Evolutionary conservation across 2,329 filamentous ascomycete genomes (phyloP).

Genomic region (Xylaria arbuscula): DNA sequence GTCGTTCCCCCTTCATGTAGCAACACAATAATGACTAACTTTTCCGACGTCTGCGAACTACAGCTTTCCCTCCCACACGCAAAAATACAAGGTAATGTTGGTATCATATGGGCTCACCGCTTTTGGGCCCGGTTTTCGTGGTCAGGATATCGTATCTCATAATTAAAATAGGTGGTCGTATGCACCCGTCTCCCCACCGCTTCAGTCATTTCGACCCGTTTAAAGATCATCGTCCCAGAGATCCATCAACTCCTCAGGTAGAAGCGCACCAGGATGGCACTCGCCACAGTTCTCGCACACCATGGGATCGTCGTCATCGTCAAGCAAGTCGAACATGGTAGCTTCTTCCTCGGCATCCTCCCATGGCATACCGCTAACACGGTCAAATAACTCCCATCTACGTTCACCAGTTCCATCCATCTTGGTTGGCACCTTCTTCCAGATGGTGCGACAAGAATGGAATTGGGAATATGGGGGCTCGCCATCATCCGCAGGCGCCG

Average conservation of each 20-base stretch:
- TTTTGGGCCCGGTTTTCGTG: conserved; percentile 18
- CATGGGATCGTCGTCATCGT: conserved; percentile 43
- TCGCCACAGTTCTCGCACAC: conserved; percentile 50
- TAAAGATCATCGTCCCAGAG: conserved; percentile 42
- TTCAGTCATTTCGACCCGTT: background rate
- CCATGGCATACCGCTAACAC: conserved; percentile 49
- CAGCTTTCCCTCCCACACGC: conserved; percentile 16
- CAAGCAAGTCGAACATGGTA: conserved; percentile 45
- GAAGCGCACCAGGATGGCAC: conserved; percentile 48
- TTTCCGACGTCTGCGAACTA: conserved; percentile 11
- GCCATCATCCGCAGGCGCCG: conserved; percentile 56
- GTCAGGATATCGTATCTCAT: conserved; percentile 20
- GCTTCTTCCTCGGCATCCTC: conserved; percentile 48
- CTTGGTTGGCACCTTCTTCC: conserved; percentile 61
- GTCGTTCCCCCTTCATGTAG: background rate
- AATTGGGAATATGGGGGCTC: conserved; percentile 56
- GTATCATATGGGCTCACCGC: conserved; percentile 41
- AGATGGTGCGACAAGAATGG: conserved; percentile 60
- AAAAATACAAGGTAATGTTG: conserved; percentile 38
- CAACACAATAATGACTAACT: conserved; percentile 1
- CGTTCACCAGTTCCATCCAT: conserved; percentile 55
- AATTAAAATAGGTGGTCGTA: background rate
- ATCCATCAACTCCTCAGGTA: conserved; percentile 47
- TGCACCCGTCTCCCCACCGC: background rate
- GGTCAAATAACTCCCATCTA: conserved; percentile 62